A percentile compares a stretch with the other conserved stretches of the same genome.
These are phyloP conservation scores for Massariosphaeria phaeospora DNA, from an alignment of 495 filamentous ascomycete genomes.

Conservation along the genomic window DNA sequence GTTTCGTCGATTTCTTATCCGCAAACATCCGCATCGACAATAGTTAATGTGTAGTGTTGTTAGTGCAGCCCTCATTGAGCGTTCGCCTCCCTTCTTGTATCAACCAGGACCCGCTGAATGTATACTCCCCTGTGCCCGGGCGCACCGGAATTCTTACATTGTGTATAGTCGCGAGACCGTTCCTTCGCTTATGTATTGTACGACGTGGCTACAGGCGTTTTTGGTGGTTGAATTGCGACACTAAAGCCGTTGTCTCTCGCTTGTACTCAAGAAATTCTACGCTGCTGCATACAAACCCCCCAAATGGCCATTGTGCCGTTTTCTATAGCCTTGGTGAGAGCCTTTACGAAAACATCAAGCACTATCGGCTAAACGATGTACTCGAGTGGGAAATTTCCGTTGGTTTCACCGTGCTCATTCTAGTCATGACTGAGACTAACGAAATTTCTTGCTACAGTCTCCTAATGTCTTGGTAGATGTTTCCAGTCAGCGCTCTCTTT, in stretches of 20 bases:
- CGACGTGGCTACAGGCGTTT: background rate
- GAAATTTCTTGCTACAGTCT: too few species aligned
- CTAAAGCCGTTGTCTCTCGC: constrained; percentile 23
- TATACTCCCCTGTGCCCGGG: background rate
- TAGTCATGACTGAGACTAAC: too few species aligned
- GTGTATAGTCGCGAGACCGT: background rate
- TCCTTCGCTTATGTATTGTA: constrained; percentile 10
- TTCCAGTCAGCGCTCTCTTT: too few species aligned
- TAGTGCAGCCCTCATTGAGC: constrained; percentile 2
- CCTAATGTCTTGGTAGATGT: too few species aligned
- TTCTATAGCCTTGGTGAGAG: too few species aligned
- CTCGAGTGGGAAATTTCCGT: too few species aligned
- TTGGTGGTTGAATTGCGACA: constrained; percentile 17
- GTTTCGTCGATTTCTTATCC: background rate
- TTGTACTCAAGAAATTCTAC: background rate
- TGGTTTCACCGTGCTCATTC: too few species aligned
- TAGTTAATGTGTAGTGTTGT: constrained; percentile 22
- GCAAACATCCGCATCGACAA: background rate
- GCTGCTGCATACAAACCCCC: background rate
- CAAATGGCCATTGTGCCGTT: background rate
- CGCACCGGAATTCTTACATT: too few species aligned
- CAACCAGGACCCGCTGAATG: background rate
- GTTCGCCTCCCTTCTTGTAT: constrained; percentile 12
- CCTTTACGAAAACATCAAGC: background rate
- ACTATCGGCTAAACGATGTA: background rate